These are phyloP conservation scores for Triticum dicoccoides DNA, from an alignment of 176 grass and related monocot species.

Conservation along the genomic window DNA sequence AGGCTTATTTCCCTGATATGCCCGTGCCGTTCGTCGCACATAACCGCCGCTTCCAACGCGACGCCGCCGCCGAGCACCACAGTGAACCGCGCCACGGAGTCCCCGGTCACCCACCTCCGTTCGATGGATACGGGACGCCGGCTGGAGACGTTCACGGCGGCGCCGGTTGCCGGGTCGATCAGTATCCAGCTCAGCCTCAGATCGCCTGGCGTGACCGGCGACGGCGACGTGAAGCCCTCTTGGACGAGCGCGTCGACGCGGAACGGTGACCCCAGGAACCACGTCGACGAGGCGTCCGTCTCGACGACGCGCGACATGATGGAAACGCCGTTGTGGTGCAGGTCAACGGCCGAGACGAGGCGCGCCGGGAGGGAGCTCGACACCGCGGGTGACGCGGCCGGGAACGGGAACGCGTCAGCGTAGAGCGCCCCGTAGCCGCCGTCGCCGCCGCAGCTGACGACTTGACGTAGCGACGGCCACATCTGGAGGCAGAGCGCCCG, in stretches of 20 bases:
- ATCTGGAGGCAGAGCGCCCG: slow-evolving; percentile 52
- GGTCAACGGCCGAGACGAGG: slow-evolving; percentile 63
- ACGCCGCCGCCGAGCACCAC: slow-evolving; percentile 27
- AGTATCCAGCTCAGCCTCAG: slow-evolving; percentile 65
- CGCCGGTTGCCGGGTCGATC: slow-evolving; percentile 39
- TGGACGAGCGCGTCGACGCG: slow-evolving; percentile 49
- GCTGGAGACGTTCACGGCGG: slow-evolving; percentile 53
- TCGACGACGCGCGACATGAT: slow-evolving; percentile 57
- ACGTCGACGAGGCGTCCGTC: slow-evolving; percentile 42
- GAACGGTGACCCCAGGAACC: slow-evolving; percentile 64
- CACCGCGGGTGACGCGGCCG: not conserved
- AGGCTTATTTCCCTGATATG: slow-evolving; percentile 60
- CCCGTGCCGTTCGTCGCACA: slow-evolving; percentile 44
- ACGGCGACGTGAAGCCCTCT: slow-evolving; percentile 19
- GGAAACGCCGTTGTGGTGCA: slow-evolving; percentile 36
- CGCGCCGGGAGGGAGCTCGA: not conserved
- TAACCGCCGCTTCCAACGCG: slow-evolving; percentile 43
- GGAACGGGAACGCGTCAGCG: slow-evolving; percentile 51
- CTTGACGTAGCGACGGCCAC: slow-evolving; percentile 60
- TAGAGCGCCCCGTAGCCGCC: slow-evolving; percentile 42
- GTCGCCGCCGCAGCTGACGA: not conserved
- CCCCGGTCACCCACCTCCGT: slow-evolving; percentile 58
- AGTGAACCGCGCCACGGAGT: slow-evolving; percentile 56
- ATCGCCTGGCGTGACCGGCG: slow-evolving; percentile 15
- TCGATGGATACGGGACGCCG: slow-evolving; percentile 48